Conservation (phyloP, 169 alveolate genomes). For the Miamiensis avidus region DNA sequence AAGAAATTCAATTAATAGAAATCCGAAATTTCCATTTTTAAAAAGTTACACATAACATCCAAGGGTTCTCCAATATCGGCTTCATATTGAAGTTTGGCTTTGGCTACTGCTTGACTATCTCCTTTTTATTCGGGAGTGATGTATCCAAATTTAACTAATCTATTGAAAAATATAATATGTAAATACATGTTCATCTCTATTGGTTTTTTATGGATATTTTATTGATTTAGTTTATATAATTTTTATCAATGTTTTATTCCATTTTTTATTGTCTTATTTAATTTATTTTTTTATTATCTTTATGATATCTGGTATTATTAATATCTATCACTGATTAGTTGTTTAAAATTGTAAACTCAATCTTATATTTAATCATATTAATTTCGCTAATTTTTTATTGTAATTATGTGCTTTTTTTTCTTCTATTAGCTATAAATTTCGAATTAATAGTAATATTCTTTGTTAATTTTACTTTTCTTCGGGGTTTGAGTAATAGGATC, state of each 20-base stretch:
- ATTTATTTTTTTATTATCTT: too few relatives aligned
- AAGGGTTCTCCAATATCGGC: constrained; percentile 2
- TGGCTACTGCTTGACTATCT: constrained; percentile 1
- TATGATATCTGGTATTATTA: too few relatives aligned
- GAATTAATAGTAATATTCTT: too few relatives aligned
- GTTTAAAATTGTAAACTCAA: too few relatives aligned
- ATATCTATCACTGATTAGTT: too few relatives aligned
- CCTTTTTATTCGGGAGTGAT: background rate
- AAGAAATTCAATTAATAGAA: background rate
- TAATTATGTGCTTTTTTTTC: too few relatives aligned
- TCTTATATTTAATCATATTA: too few relatives aligned
- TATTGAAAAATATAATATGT: constrained; percentile 1
- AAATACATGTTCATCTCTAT: background rate
- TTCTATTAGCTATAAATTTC: too few relatives aligned
- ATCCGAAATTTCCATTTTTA: too few relatives aligned
- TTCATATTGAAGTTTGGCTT: constrained; percentile 9
- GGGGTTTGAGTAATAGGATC: background rate
- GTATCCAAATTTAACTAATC: constrained; percentile 22
- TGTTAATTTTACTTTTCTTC: constrained; percentile 4
- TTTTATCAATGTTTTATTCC: background rate
- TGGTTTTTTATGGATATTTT: background rate
- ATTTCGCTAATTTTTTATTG: too few relatives aligned
- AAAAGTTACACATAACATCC: background rate
- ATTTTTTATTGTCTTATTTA: too few relatives aligned
- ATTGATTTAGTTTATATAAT: background rate